Conservation (phyloP, 768 basidiomycete species). For the Russula ochroleuca region DNA sequence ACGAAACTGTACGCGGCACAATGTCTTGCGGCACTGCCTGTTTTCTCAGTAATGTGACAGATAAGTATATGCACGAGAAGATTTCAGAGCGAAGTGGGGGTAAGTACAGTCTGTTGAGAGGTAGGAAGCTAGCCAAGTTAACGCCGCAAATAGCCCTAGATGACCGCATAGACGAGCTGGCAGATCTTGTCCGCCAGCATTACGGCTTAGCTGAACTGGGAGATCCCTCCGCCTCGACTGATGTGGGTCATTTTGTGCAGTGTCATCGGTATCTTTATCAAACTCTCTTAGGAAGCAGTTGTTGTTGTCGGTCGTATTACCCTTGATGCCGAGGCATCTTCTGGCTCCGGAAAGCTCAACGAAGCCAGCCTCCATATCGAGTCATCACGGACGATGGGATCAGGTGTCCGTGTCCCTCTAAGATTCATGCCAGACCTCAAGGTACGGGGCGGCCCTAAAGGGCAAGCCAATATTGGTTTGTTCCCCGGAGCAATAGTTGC, state of each 20-base stretch:
- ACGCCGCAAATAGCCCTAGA: constrained; percentile 58
- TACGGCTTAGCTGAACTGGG: constrained; percentile 72
- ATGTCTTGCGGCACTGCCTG: not conserved
- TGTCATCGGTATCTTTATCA: constrained; percentile 1
- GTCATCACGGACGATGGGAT: constrained; percentile 72
- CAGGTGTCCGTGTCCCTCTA: constrained; percentile 63
- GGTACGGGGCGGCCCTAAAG: constrained; percentile 59
- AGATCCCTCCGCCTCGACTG: constrained; percentile 62
- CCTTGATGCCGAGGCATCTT: constrained; percentile 56
- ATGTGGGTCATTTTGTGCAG: constrained; percentile 36
- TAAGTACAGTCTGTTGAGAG: constrained; percentile 32
- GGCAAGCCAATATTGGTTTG: constrained; percentile 62
- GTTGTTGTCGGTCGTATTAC: constrained; percentile 33
- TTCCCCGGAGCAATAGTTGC: constrained; percentile 90
- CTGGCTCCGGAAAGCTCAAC: constrained; percentile 58
- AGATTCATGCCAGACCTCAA: constrained; percentile 63
- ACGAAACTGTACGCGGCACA: constrained; percentile 51
- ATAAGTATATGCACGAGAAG: constrained; percentile 93
- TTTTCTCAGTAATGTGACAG: constrained; percentile 33
- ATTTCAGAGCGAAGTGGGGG: constrained; percentile 79
- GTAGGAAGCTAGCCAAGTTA: not conserved
- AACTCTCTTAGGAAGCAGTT: constrained; percentile 35
- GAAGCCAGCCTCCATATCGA: constrained; percentile 77
- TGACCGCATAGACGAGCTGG: constrained; percentile 81
- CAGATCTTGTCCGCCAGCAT: constrained; percentile 62